These are phyloP conservation scores for Scolecobasidium constrictum DNA, from an alignment of 2,329 filamentous ascomycete genomes.

Conservation along the genomic window DNA sequence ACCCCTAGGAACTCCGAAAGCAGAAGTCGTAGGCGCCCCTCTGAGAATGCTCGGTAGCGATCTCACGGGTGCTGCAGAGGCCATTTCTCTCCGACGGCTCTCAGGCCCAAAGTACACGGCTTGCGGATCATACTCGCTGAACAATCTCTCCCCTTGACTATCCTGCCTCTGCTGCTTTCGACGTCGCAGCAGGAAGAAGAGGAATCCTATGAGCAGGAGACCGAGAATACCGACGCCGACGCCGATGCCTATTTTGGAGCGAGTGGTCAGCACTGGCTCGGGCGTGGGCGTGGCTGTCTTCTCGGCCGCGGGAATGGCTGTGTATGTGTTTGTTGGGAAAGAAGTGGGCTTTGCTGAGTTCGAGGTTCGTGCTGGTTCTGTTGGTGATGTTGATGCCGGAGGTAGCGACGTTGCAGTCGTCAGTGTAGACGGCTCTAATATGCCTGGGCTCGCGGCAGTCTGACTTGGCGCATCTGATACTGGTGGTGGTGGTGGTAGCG, in stretches of 20 bases:
- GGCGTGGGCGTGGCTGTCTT: not conserved
- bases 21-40: too few species aligned
- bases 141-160: not conserved
- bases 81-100: not conserved
- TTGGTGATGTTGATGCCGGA: not conserved
- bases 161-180: not conserved
- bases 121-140: not conserved
- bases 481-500: too few species aligned
- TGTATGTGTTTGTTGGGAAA: not conserved
- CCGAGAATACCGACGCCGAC: not conserved
- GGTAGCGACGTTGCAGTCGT: not conserved
- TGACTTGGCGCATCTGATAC: not conserved
- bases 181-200: not conserved
- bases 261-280: not conserved
- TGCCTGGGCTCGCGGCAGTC: not conserved
- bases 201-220: not conserved
- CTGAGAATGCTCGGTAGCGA: not conserved
- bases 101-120: not conserved
- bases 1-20: too few species aligned
- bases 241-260: not conserved
- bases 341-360: not conserved
- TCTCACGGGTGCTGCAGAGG: not conserved
- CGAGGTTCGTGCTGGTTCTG: not conserved
- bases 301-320: not conserved
- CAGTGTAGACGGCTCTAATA: not conserved